phyloP scores from a whole-genome alignment of 345 rosid genomes.

The Mallotus nudiflorus region DNA sequence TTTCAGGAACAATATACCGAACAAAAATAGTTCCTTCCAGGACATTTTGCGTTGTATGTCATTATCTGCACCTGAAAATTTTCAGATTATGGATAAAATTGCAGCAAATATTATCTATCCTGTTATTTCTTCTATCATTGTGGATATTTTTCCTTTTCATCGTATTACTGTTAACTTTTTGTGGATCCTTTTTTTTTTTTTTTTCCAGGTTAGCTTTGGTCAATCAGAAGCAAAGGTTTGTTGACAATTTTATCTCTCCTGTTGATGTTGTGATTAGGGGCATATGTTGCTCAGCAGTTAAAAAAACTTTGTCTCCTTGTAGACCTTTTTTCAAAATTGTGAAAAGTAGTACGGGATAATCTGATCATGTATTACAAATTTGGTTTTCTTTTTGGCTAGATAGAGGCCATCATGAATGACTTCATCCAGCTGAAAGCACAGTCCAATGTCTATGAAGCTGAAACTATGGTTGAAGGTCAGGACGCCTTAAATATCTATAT shows the following conservation, averaged over 20 bases:
- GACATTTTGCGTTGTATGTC: conserved; percentile 83
- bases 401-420: conserved; percentile 92
- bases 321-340: neutral
- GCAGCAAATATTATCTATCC: neutral
- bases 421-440: conserved; percentile 85
- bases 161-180: conserved; percentile 3
- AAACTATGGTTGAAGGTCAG: conserved; percentile 94
- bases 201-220: conserved; percentile 80
- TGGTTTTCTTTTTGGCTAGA: conserved; percentile 38
- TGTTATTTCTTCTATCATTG: neutral
- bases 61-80: conserved; percentile 13
- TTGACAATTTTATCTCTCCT: conserved; percentile 5
- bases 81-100: neutral
- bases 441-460: conserved; percentile 79
- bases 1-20: conserved; percentile 90
- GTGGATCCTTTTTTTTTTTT: conserved; percentile 28
- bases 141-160: neutral
- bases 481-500: conserved; percentile 1
- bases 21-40: conserved; percentile 84
- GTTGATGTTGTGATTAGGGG: neutral
- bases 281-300: no score
- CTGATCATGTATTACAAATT: neutral
- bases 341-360: neutral
- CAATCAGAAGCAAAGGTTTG: conserved; percentile 91
- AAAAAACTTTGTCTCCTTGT: neutral